A percentile compares a stretch with the other conserved stretches of the same genome.
Evolutionary conservation across 345 rosid genomes (phyloP).

Genomic region (Murraya koenigii): DNA sequence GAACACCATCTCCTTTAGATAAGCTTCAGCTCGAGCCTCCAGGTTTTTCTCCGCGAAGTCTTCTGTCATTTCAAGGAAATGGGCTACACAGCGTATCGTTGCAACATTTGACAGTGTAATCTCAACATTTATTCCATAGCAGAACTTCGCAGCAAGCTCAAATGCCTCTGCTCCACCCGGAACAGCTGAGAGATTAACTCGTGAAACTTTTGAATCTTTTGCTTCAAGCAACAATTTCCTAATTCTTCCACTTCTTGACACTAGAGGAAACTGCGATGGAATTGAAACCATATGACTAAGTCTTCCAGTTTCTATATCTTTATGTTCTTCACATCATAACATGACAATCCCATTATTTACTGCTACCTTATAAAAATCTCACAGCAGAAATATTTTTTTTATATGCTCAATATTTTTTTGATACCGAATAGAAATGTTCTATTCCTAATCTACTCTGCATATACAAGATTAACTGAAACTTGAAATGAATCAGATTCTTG

Average conservation of each 20-base stretch:
- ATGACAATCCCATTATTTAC: not conserved
- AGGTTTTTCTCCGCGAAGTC: conserved; percentile 80
- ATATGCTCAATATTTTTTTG: not conserved
- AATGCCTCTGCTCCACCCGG: conserved; percentile 94
- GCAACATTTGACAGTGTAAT: conserved; percentile 68
- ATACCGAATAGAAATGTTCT: not conserved
- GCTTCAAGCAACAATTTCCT: conserved; percentile 67
- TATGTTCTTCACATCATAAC: not conserved
- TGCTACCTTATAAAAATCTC: not conserved
- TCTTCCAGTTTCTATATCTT: not conserved
- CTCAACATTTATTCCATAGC: conserved; percentile 79
- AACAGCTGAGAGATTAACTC: conserved; percentile 49
- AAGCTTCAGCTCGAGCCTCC: conserved; percentile 58
- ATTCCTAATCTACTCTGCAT: not conserved
- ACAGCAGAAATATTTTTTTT: not conserved
- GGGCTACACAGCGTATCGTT: conserved; percentile 62
- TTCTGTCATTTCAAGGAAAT: conserved; percentile 92
- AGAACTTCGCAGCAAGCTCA: conserved; percentile 96
- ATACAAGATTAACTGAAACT: not conserved
- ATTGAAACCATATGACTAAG: conserved; percentile 1
- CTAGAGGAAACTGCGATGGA: conserved; percentile 78
- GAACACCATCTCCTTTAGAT: conserved; percentile 59
- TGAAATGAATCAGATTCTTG: not conserved
- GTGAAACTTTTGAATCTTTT: conserved; percentile 64
- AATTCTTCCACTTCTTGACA: conserved; percentile 85